These are phyloP conservation scores for Globisporangium okanoganense DNA, from an alignment of 352 stramenopile species.

Conservation along the genomic window DNA sequence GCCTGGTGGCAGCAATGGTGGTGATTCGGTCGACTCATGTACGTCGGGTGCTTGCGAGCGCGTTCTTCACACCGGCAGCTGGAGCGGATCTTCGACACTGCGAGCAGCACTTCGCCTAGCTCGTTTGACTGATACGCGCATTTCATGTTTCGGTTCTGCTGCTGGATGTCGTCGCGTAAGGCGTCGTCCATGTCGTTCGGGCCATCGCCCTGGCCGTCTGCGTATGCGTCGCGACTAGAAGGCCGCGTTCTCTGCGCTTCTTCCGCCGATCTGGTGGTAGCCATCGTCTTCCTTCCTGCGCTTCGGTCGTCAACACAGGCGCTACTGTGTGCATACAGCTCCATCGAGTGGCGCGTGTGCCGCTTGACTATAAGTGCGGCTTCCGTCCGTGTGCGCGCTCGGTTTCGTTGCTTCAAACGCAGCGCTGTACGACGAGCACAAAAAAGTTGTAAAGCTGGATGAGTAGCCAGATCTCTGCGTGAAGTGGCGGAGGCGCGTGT, in stretches of 20 bases:
- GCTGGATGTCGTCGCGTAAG: background rate
- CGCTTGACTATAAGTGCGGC: no score
- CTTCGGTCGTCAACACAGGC: conserved; percentile 5
- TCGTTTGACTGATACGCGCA: conserved; percentile 19
- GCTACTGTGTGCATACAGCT: conserved; percentile 9
- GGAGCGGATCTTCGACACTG: conserved; percentile 24
- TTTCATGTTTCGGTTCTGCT: conserved; percentile 15
- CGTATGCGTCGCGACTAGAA: background rate
- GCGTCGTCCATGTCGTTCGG: background rate
- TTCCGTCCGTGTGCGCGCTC: no score
- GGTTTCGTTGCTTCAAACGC: no score
- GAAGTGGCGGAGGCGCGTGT: background rate
- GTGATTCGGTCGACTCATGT: conserved; percentile 3
- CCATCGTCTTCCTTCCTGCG: conserved; percentile 6
- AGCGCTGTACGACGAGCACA: background rate
- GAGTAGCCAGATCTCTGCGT: no score
- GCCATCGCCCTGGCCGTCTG: background rate
- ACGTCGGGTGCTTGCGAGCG: background rate
- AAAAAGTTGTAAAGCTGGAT: background rate
- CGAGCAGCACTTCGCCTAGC: conserved; percentile 54
- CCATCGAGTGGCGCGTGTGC: conserved; percentile 2
- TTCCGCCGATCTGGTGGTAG: conserved; percentile 2
- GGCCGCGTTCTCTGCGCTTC: background rate
- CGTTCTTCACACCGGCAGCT: background rate
- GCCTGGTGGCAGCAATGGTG: conserved; percentile 19